These are phyloP conservation scores for Dictyostelium citrinum DNA, from an alignment of 78 protist genomes.

Conservation along the genomic window DNA sequence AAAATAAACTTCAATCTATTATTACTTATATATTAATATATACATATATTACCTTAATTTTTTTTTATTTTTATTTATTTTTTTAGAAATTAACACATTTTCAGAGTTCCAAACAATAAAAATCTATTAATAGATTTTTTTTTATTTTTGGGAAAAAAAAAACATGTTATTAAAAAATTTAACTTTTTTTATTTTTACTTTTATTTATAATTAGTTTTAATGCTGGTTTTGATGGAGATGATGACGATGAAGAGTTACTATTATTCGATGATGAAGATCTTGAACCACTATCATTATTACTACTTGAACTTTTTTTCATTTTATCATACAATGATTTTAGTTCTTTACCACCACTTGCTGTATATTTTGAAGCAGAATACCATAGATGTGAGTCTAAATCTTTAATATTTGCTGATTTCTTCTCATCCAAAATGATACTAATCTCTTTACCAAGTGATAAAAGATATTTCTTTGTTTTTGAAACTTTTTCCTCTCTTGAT, in stretches of 20 bases:
- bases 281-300: background rate
- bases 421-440: background rate
- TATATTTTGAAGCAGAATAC: slow-evolving; percentile 48
- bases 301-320: slow-evolving; percentile 24
- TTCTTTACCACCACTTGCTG: slow-evolving; percentile 62
- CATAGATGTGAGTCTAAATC: slow-evolving; percentile 43
- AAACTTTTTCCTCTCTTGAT: slow-evolving; percentile 45
- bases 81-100: background rate
- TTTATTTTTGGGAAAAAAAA: no score
- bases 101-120: no score
- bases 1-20: no score
- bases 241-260: background rate
- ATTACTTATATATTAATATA: no score
- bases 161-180: background rate
- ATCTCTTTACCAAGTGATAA: slow-evolving; percentile 52
- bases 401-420: background rate
- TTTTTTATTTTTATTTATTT: background rate
- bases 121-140: no score
- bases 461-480: slow-evolving; percentile 44
- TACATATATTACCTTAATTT: no score
- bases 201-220: slow-evolving; percentile 14
- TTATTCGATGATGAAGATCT: background rate
- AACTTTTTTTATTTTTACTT: background rate
- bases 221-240: background rate
- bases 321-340: slow-evolving; percentile 34